Evolutionary conservation across 2,329 filamentous ascomycete genomes (phyloP).

Genomic region (Diaporthe australafricana): DNA sequence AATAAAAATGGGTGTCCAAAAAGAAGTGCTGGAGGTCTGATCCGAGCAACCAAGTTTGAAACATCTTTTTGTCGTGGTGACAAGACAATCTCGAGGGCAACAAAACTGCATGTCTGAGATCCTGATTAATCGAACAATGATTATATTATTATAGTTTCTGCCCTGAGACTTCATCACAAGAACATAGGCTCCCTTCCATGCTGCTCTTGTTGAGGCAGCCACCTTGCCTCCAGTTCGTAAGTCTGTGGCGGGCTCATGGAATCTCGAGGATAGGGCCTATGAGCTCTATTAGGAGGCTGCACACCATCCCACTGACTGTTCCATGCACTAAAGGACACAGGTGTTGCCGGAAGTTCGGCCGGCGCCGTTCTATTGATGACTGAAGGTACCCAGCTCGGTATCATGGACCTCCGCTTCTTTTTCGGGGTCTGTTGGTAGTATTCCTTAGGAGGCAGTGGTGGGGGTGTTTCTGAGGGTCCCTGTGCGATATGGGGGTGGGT

Average conservation of each 20-base stretch:
- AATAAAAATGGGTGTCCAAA: neutral
- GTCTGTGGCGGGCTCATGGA: neutral
- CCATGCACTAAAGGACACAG: conserved; percentile 30
- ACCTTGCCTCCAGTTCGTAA: conserved; percentile 35
- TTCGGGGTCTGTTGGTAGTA: conserved; percentile 10
- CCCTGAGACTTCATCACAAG: neutral
- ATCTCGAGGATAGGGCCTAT: conserved; percentile 28
- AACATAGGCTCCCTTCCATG: conserved; percentile 3
- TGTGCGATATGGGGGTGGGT: neutral
- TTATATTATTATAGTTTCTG: conserved; percentile 23
- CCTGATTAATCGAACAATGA: conserved; percentile 20
- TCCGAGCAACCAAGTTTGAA: neutral
- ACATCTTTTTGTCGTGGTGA: conserved; percentile 16
- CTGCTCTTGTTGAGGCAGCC: conserved; percentile 25
- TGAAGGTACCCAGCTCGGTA: conserved; percentile 35
- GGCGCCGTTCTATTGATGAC: conserved; percentile 32
- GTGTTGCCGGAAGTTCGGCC: conserved; percentile 35
- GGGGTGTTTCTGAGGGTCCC: conserved; percentile 27
- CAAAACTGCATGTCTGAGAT: conserved; percentile 6
- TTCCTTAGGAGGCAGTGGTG: conserved; percentile 34
- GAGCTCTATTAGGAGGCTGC: conserved; percentile 20
- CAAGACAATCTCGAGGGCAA: neutral
- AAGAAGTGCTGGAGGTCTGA: conserved; percentile 4
- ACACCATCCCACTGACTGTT: conserved; percentile 21
- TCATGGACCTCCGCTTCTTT: conserved; percentile 33